Percentiles rank a stretch among this genome's conserved stretches.
These are phyloP conservation scores for Venturiaceae sp. DNA, from an alignment of 2,329 filamentous ascomycete species.

Conservation along the genomic window DNA sequence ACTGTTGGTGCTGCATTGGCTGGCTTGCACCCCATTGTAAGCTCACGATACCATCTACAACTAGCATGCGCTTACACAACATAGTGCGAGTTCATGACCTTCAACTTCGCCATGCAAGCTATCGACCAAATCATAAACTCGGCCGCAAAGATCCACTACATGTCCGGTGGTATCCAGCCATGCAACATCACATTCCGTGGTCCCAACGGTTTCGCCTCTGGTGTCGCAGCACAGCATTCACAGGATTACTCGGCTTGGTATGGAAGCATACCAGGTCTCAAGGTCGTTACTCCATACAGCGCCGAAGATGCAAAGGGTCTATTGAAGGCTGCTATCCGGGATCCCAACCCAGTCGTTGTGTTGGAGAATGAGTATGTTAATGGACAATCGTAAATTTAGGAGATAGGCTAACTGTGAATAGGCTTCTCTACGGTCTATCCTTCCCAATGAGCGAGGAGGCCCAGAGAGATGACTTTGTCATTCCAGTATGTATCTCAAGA, in stretches of 20 bases:
- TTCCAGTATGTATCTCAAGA: conserved; percentile 47
- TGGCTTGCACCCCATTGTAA: conserved; percentile 85
- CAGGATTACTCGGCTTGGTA: conserved; percentile 99
- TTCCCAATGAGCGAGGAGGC: conserved; percentile 98
- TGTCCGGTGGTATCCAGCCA: conserved; percentile 98
- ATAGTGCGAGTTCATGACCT: conserved; percentile 99
- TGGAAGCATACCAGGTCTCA: conserved; percentile 92
- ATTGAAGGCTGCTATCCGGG: conserved; percentile 92
- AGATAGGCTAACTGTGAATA: conserved; percentile 27
- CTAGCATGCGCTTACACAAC: not conserved
- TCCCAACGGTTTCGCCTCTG: conserved; percentile 93
- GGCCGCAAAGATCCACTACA: conserved; percentile 97
- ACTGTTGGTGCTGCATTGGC: conserved; percentile 91
- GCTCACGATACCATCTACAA: conserved; percentile 21
- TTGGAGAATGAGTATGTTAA: conserved; percentile 39
- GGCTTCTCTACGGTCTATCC: conserved; percentile 74
- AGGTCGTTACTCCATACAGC: conserved; percentile 94
- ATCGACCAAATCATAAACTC: conserved; percentile 99
- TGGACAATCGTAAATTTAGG: conserved; percentile 7
- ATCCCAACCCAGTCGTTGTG: conserved; percentile 89
- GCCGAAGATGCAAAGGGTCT: conserved; percentile 97
- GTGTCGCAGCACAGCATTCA: conserved; percentile 95
- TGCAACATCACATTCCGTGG: conserved; percentile 99
- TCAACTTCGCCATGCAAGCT: conserved; percentile 99
- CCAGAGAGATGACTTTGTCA: conserved; percentile 91